These are phyloP conservation scores for Plasmodium chabaudi DNA, from an alignment of 169 alveolate species.

Conservation along the genomic window DNA sequence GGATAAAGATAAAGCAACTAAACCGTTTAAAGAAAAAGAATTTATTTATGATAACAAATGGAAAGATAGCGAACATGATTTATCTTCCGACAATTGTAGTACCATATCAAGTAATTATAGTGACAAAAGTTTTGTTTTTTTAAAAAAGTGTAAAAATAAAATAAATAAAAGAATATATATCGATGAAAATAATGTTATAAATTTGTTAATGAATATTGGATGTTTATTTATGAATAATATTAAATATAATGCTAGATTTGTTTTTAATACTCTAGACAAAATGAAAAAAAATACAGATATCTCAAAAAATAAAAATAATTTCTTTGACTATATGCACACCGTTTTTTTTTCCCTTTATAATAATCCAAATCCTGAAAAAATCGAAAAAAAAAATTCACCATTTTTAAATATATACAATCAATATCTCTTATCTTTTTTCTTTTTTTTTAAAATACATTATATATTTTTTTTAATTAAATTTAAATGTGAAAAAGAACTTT, in stretches of 20 bases:
- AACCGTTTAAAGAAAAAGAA: slow-evolving; percentile 6
- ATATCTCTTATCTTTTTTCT: slow-evolving; percentile 48
- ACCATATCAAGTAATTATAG: slow-evolving; percentile 18
- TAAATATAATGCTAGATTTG: slow-evolving; percentile 15
- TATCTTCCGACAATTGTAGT: background rate
- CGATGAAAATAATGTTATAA: slow-evolving; percentile 23
- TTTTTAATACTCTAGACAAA: slow-evolving; percentile 18
- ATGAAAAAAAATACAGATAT: slow-evolving; percentile 12
- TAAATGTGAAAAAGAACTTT: slow-evolving; percentile 42
- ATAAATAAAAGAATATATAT: slow-evolving; percentile 17
- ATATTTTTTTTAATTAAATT: slow-evolving; percentile 45
- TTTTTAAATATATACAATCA: slow-evolving; percentile 42
- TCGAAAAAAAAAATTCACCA: background rate
- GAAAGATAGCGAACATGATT: background rate
- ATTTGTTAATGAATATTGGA: slow-evolving; percentile 33
- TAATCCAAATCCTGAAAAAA: too few species aligned
- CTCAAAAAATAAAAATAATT: slow-evolving; percentile 40
- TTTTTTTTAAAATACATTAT: slow-evolving; percentile 65
- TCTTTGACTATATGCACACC: slow-evolving; percentile 61
- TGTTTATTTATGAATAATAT: slow-evolving; percentile 61
- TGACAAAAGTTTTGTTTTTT: slow-evolving; percentile 59
- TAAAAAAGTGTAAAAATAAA: slow-evolving; percentile 61
- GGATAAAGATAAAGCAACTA: background rate
- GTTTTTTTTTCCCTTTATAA: background rate
- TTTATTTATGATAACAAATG: background rate